Conservation (phyloP, 495 filamentous ascomycete genomes). For the Umbilicaria muhlenbergii region DNA sequence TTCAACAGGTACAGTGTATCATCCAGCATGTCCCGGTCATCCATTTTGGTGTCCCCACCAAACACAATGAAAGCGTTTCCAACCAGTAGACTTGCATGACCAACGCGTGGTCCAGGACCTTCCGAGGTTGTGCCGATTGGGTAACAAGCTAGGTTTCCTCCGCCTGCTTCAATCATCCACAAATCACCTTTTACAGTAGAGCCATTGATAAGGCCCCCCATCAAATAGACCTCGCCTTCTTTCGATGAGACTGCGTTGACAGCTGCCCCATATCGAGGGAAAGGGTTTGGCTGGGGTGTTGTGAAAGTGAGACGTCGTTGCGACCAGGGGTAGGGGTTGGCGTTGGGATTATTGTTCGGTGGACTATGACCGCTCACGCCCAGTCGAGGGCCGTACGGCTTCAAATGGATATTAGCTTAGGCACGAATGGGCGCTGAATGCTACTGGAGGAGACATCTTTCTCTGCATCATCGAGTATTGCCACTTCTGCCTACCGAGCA, state of each 20-base stretch:
- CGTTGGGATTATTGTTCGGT: slow-evolving; percentile 26
- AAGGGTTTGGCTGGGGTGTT: slow-evolving; percentile 68
- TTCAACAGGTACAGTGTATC: slow-evolving; percentile 95
- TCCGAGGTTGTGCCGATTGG: slow-evolving; percentile 83
- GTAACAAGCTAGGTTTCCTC: slow-evolving; percentile 72
- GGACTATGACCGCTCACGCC: slow-evolving; percentile 22
- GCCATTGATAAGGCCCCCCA: slow-evolving; percentile 91
- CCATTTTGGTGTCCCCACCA: slow-evolving; percentile 93
- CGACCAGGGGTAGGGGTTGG: slow-evolving; percentile 88
- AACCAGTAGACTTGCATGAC: slow-evolving; percentile 85
- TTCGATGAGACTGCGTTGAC: slow-evolving; percentile 87
- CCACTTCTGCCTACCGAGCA: no score
- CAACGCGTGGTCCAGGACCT: slow-evolving; percentile 88
- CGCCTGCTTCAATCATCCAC: slow-evolving; percentile 90
- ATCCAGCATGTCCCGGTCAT: slow-evolving; percentile 79
- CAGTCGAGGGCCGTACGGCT: slow-evolving; percentile 15
- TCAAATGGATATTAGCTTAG: neutral
- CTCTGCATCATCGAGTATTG: neutral
- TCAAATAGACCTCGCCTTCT: slow-evolving; percentile 93
- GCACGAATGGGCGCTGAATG: neutral
- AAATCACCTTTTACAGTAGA: slow-evolving; percentile 91
- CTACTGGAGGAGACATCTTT: neutral
- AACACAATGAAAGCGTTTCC: slow-evolving; percentile 99
- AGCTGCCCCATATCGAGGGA: slow-evolving; percentile 93
- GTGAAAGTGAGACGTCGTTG: slow-evolving; percentile 77